Base-by-base conservation (phyloP, 305 asterid genomes). In the Andrographis paniculata region DNA sequence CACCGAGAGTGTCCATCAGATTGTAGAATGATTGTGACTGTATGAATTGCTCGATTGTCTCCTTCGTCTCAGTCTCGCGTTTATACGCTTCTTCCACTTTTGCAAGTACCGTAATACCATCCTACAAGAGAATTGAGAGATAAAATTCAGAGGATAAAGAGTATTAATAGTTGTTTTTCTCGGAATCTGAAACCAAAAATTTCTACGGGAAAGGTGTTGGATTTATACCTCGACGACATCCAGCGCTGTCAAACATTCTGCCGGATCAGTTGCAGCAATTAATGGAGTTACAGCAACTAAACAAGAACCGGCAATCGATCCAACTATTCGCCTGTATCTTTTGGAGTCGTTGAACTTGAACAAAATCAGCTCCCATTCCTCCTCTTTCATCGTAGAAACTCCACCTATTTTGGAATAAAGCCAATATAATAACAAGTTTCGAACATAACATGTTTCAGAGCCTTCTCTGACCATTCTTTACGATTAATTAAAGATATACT, bases 61-160 rank as follows among this genome's bases (percentile, higher is more conserved):
- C 95, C 66, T 77, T 80, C 13, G 84, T 72, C 64, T 78, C 69
- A 40, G 62, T 75, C 70, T 86, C 99, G 13, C 63, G 80, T 75
- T 71, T 80, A 76, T 80, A 79, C 54, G 95, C 94, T 41, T 77
- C 87, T 74, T 83, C 96, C 53, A 91, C 91, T 65, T 77, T 75
- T 36, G 96, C 66, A 43, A 91, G 72, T 42, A 75, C 79, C 17
- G 61, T 39, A 52, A 80, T 75, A 28, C 84, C 89, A 67, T 80
- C 95, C 99, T 91, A 72, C 13, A 67, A 42, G n/a, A n/a, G n/a
- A n/a, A 28, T 4, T 11, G 1, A 5, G 58, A 56, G 31, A 61
- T 40, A 10, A 40, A 33, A 37, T 14, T 19, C 1, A 14, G n/a
- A n/a, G n/a, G n/a, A n/a, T n/a, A n/a, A n/a, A n/a, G n/a, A n/a